Percentiles rank a stretch among this genome's conserved stretches.
Evolutionary conservation across 306 rosid genomes (phyloP).

Genomic region (Trifolium pratense): DNA sequence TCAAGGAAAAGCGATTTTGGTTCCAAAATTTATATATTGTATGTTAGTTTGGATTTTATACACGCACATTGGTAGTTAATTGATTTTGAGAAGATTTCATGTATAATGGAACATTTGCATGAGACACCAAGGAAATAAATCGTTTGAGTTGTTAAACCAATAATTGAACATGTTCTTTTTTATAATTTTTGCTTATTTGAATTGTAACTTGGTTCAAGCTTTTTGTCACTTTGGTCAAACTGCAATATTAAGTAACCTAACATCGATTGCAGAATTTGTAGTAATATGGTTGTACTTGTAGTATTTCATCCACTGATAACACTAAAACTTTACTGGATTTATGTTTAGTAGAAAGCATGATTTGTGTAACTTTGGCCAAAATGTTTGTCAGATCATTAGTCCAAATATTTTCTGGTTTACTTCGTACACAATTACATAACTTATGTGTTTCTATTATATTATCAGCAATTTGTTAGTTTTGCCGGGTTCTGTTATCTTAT

Average conservation of each 20-base stretch:
- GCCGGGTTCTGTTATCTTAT: conserved; percentile 31
- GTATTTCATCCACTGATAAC: conserved; percentile 2
- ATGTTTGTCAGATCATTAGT: not conserved
- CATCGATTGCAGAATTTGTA: not conserved
- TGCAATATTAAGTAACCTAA: not conserved
- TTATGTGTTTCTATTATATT: not conserved
- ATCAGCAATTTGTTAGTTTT: conserved; percentile 24
- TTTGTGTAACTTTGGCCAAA: not conserved
- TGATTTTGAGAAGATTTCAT: conserved; percentile 17
- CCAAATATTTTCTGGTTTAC: conserved; percentile 20
- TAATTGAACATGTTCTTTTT: not conserved
- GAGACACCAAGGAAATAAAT: too few species aligned
- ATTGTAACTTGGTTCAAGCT: not conserved
- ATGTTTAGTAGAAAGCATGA: not conserved
- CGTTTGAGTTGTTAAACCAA: not conserved
- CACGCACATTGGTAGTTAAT: too few species aligned
- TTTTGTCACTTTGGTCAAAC: conserved; percentile 10
- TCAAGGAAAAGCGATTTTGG: not conserved
- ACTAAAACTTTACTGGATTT: not conserved
- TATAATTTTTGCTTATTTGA: conserved; percentile 1
- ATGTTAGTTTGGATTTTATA: conserved; percentile 4
- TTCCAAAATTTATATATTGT: not conserved
- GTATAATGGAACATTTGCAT: not conserved
- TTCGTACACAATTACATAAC: not conserved
- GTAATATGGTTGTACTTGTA: not conserved